Base-by-base conservation (phyloP, 768 basidiomycete species). In the Pulveroboletus frians region DNA sequence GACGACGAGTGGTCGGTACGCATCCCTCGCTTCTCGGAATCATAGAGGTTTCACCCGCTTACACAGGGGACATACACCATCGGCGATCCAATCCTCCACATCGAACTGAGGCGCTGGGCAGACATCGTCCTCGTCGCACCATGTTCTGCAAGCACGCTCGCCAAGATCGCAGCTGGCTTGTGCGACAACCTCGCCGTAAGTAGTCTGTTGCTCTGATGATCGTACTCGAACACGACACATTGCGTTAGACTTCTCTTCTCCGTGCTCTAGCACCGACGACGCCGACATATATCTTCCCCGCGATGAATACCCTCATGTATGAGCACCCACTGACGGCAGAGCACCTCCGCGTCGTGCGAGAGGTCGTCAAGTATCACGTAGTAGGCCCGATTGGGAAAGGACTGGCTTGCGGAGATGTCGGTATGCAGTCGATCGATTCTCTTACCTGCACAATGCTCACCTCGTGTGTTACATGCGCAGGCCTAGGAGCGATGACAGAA, bases 271-370 rank as follows among this genome's bases (percentile, higher is more conserved):
- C 88, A 3, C 89, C 93, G 0, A 75, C 79, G 6, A 96, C 91
- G 0, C 88, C 88, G 7, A 92, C 91, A 7, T 92, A 86, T 61
- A 69, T 97, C 32, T 98, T 94, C 62, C 95, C 95, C 2, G 96
- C 95, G 0, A 99, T 98, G 95, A 99, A 99, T 67, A 98, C 96
- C 3, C 74, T 91, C 56, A 99, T 99, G 95, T 98, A 90, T 62
- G 82, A 88, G 51, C 94, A 98, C 63, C 92, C 92, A 17, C 75
- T 98, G 38, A 97, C 94, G 0, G 78, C 80, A 1, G 80, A 87
- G 54, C 96, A 99, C 61, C 69, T 98, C 37, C 77, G 81, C 20
- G 61, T 87, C 34, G 76, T 95, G 5, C 75, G 73, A 23, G 87
- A 93, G 1, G 76, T 88, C 35, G 76, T 97, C 9, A 75, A 78